Conservation (phyloP, 306 rosid genomes). For the Vachellia pachyceras region DNA sequence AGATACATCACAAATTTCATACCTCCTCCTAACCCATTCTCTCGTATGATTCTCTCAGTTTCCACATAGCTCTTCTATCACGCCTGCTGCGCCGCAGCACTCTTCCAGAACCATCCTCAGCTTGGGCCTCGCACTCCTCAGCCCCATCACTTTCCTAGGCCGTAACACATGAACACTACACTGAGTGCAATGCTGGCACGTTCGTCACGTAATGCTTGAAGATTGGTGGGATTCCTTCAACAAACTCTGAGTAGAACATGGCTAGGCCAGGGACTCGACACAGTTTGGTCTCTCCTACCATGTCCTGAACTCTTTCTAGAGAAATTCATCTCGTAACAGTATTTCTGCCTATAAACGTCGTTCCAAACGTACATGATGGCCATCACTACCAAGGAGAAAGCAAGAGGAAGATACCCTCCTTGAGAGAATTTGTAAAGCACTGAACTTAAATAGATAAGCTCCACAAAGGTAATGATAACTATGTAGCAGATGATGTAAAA, state of each 20-base stretch:
- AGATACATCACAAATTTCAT: no score
- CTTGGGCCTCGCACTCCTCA: no score
- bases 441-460: constrained; percentile 3
- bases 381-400: background rate
- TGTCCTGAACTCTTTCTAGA: background rate
- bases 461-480: background rate
- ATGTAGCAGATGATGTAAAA: background rate
- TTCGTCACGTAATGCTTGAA: background rate
- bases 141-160: no score
- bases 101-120: no score
- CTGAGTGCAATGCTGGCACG: constrained; percentile 13
- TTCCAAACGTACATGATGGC: constrained; percentile 9
- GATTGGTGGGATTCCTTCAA: background rate
- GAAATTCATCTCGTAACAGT: background rate
- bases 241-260: constrained; percentile 17
- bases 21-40: no score
- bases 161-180: background rate
- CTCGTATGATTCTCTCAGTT: no score
- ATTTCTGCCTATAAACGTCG: background rate
- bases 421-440: background rate
- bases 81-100: no score
- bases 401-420: constrained; percentile 24
- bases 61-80: no score
- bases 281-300: background rate
- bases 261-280: constrained; percentile 1